These are phyloP conservation scores for Saccharomyces hybrid DNA, from an alignment of 1,139 yeast species.

Conservation along the genomic window DNA sequence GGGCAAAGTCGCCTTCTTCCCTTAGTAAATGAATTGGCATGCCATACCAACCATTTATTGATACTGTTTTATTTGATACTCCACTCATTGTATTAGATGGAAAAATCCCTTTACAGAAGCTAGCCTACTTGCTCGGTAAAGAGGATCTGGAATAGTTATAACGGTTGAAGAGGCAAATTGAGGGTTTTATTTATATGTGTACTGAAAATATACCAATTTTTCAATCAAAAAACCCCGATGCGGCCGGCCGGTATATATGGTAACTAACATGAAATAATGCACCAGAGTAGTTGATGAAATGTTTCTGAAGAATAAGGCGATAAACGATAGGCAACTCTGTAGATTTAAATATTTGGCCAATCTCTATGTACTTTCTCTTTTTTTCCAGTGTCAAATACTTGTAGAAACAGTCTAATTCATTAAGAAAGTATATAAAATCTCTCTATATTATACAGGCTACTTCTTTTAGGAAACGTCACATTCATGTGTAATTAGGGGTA, in stretches of 20 bases:
- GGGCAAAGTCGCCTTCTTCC: not conserved
- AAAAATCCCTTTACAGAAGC: not conserved
- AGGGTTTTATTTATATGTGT: not conserved
- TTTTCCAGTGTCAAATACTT: not conserved
- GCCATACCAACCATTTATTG: not conserved
- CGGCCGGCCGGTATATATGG: not conserved
- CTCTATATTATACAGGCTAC: not conserved
- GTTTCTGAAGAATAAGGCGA: not conserved
- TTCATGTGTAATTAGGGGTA: slow-evolving; percentile 24
- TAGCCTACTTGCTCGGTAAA: not conserved
- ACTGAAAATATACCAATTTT: not conserved
- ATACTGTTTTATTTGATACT: not conserved
- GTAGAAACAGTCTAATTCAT: not conserved
- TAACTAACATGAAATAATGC: not conserved
- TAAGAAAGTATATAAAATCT: not conserved
- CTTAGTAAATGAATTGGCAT: not conserved
- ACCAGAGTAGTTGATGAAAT: not conserved
- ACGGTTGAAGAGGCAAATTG: not conserved
- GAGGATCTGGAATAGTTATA: not conserved
- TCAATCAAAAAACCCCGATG: not conserved
- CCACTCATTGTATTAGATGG: not conserved
- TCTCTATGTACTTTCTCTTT: not conserved
- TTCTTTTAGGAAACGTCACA: not conserved
- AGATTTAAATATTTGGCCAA: not conserved
- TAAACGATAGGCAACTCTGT: not conserved